A percentile compares a stretch with the other conserved stretches of the same genome.
Conservation (phyloP, 768 basidiomycete species). For the Leccinum aurantiacum region DNA sequence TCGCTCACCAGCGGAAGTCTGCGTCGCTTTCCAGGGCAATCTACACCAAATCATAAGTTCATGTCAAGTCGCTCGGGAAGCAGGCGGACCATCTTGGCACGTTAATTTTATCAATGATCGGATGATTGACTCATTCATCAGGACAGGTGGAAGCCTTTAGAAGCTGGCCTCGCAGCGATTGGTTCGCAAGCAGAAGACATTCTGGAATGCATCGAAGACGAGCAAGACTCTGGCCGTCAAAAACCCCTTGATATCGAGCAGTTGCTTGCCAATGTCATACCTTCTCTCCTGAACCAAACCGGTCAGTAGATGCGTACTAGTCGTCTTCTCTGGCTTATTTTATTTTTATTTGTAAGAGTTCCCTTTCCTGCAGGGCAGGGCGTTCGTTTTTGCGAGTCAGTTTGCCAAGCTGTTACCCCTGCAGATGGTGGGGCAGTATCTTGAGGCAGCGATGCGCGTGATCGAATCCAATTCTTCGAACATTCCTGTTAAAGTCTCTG, state of each 20-base stretch:
- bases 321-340: constrained; percentile 2
- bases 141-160: constrained; percentile 87
- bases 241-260: constrained; percentile 76
- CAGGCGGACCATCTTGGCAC: constrained; percentile 64
- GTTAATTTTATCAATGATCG: constrained; percentile 15
- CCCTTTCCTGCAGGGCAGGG: constrained; percentile 93
- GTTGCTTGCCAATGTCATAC: constrained; percentile 77
- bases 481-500: constrained; percentile 91
- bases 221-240: constrained; percentile 58
- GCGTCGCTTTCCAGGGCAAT: constrained; percentile 50
- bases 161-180: constrained; percentile 78
- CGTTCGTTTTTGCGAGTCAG: constrained; percentile 92
- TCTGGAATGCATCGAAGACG: constrained; percentile 74
- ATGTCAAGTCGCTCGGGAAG: constrained; percentile 54
- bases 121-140: constrained; percentile 6
- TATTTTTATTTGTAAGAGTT: constrained; percentile 47
- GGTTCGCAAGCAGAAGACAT: constrained; percentile 80
- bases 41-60: constrained; percentile 56
- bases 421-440: constrained; percentile 77
- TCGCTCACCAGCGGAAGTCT: constrained; percentile 50
- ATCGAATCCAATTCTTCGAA: constrained; percentile 70
- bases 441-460: constrained; percentile 83
- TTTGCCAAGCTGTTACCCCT: constrained; percentile 73
- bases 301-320: constrained; percentile 46
- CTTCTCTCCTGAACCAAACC: constrained; percentile 65